These are phyloP conservation scores for Castanea crenata DNA, from an alignment of 306 rosid species.

Conservation along the genomic window DNA sequence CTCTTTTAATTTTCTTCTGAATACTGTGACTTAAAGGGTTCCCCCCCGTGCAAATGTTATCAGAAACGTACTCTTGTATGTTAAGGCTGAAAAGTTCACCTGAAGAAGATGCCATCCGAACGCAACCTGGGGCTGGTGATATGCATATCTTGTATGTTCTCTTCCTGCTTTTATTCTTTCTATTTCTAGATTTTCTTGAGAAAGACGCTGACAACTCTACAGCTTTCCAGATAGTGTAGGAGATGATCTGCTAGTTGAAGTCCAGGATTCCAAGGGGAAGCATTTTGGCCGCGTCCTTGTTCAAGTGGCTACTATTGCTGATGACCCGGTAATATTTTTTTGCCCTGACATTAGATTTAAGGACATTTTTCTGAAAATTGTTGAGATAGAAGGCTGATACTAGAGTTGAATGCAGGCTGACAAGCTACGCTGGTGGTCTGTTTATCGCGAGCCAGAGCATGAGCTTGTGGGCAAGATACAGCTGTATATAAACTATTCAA, in stretches of 20 bases:
- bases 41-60: constrained; percentile 23
- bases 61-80: constrained; percentile 77
- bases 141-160: constrained; percentile 79
- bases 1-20: constrained; percentile 8
- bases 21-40: neutral
- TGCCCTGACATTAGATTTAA: neutral
- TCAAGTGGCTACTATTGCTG: constrained; percentile 84
- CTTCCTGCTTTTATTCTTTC: constrained; percentile 5
- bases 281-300: constrained; percentile 73
- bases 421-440: constrained; percentile 94
- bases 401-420: constrained; percentile 66
- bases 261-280: constrained; percentile 91
- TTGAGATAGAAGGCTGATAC: constrained; percentile 26
- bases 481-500: constrained; percentile 66
- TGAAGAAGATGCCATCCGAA: constrained; percentile 79
- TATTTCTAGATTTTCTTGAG: constrained; percentile 18
- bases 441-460: constrained; percentile 78
- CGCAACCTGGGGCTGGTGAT: constrained; percentile 96
- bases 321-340: constrained; percentile 67
- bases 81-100: constrained; percentile 78
- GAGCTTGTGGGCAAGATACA: constrained; percentile 88
- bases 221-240: constrained; percentile 97
- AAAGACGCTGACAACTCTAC: constrained; percentile 55
- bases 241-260: constrained; percentile 86
- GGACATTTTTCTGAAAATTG: constrained; percentile 11